Base-by-base conservation (phyloP, 1,139 yeast genomes). In the Hyphopichia buzzinii region DNA sequence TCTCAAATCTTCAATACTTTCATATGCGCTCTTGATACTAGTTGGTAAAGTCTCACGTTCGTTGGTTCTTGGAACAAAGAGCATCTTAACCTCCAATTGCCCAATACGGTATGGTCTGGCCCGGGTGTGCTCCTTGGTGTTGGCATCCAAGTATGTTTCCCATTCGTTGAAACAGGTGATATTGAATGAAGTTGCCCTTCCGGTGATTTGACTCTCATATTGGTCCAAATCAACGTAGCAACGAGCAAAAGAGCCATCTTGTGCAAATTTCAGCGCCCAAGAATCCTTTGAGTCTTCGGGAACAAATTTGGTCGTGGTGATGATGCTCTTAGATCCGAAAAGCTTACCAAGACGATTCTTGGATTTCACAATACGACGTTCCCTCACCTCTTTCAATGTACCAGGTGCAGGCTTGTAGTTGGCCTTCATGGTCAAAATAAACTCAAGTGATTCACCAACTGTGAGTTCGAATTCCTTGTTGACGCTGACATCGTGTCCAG, bases 171-270 rank as follows among this genome's bases (percentile, higher is more conserved):
- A 77, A 50, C 92, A 75, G 12, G 80, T 76, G 39, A 87, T 59
- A 36, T 74, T 73, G 50, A 79, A 74, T 35, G 67, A 67, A 30
- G 67, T 64, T 0, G 79, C 69, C 36, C 64, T 62, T 19, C 86
- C 84, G 14, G 74, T 75, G 23, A 83, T 65, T 30, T 69, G 70
- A 17, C 67, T 60, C 49, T 80, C 81, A 48, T 76, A 76, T 43
- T 79, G 80, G 29, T 75, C 72, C 45, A 89, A 75, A 33, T 75
- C 76, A 38, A 90, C 67, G 47, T 81, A 79, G 41, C 87, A 76
- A 47, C 90, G 73, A 2, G 87, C 96, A 66, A 86, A 88, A 8
- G 96, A 84, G 1, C 97, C 97, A 61, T 90, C 97, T 34, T 68
- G 70, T 2, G 96, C 95, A 44, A 84, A 70, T 39, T 74, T 65